A percentile compares a stretch with the other conserved stretches of the same genome.
Evolutionary conservation across 257 asterid genomes (phyloP).

Genomic region (Solanum appendiculatum): DNA sequence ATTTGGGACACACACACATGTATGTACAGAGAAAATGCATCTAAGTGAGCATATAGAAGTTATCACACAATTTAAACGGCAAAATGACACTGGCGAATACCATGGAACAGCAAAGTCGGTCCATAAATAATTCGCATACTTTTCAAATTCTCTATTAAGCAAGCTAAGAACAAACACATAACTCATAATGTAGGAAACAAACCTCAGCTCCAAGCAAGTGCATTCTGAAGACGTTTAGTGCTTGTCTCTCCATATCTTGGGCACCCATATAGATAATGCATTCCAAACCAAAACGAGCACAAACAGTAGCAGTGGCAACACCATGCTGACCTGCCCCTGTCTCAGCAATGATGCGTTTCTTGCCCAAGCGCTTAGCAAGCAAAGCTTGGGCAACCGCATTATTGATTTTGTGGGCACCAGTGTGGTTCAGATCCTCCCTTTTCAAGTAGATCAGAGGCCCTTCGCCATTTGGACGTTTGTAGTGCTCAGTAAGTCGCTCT

Average conservation of each 20-base stretch:
- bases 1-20: background rate
- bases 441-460: slow-evolving; percentile 84
- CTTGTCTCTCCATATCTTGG: slow-evolving; percentile 96
- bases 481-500: slow-evolving; percentile 83
- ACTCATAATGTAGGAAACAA: slow-evolving; percentile 10
- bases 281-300: slow-evolving; percentile 88
- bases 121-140: background rate
- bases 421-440: slow-evolving; percentile 94
- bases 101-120: background rate
- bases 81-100: background rate
- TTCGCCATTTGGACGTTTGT: slow-evolving; percentile 51
- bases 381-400: slow-evolving; percentile 89
- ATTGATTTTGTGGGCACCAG: slow-evolving; percentile 96
- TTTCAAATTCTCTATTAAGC: background rate
- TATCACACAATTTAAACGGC: background rate
- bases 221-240: slow-evolving; percentile 93
- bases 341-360: slow-evolving; percentile 85
- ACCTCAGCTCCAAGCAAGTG: slow-evolving; percentile 97
- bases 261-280: slow-evolving; percentile 94
- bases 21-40: background rate
- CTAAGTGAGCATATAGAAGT: background rate
- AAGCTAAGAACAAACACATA: background rate
- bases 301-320: slow-evolving; percentile 94
- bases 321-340: slow-evolving; percentile 99
- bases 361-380: slow-evolving; percentile 88